phyloP scores from a whole-genome alignment of 441 rosid species.

The Erodium trifolium region DNA sequence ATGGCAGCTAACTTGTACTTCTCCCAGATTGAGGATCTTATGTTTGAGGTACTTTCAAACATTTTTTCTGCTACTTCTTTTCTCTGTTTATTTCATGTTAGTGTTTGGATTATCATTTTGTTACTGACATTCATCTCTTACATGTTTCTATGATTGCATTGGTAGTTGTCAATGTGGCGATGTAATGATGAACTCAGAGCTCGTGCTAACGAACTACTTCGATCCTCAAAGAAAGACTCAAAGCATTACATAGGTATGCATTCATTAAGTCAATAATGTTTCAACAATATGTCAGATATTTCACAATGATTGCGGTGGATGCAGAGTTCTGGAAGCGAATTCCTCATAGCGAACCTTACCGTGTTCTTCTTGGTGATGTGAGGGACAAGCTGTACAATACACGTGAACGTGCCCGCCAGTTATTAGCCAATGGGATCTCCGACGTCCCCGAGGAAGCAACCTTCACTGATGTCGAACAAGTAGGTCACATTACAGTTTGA shows the following conservation, averaged over 20 bases:
- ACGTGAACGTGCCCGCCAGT: not conserved
- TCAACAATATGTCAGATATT: not conserved
- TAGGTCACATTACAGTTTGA: not conserved
- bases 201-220: constrained; percentile 61
- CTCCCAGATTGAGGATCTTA: constrained; percentile 60
- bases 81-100: constrained; percentile 1
- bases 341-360: constrained; percentile 81
- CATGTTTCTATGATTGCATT: not conserved
- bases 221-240: constrained; percentile 66
- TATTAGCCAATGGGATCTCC: not conserved
- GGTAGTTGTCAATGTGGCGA: constrained; percentile 98
- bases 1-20: constrained; percentile 69
- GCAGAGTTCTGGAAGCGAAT: constrained; percentile 87
- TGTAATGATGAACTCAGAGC: constrained; percentile 81
- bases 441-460: not conserved
- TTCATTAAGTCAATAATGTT: not conserved
- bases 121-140: constrained; percentile 12
- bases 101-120: constrained; percentile 5
- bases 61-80: constrained; percentile 25
- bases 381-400: not conserved
- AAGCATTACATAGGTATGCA: constrained; percentile 85
- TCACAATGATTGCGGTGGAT: not conserved
- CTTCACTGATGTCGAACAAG: not conserved
- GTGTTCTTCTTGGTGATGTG: constrained; percentile 38
- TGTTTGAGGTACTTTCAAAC: constrained; percentile 50